These are phyloP conservation scores for Neurospora sp. DNA, from an alignment of 495 filamentous ascomycete species.

Conservation along the genomic window DNA sequence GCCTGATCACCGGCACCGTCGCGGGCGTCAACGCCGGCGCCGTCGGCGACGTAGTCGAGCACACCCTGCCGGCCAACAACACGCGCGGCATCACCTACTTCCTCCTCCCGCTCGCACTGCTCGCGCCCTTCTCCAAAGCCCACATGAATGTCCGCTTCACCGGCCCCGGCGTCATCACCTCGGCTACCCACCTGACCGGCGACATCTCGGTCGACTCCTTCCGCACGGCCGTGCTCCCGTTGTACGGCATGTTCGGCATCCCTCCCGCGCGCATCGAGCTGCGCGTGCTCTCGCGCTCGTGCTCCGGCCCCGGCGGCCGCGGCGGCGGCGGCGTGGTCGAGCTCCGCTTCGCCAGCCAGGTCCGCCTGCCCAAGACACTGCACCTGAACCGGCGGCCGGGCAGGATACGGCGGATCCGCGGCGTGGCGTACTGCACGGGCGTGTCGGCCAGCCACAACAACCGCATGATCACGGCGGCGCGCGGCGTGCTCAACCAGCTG, in stretches of 20 bases:
- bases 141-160: conserved; percentile 80
- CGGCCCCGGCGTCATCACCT: conserved; percentile 89
- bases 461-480: too few relatives aligned
- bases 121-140: conserved; percentile 88
- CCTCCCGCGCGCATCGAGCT: conserved; percentile 72
- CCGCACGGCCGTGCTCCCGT: conserved; percentile 81
- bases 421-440: too few relatives aligned
- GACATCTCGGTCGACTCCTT: conserved; percentile 89
- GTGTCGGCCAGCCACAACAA: too few relatives aligned
- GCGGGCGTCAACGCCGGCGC: conserved; percentile 50
- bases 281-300: conserved; percentile 68
- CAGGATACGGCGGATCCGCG: too few relatives aligned
- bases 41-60: conserved; percentile 60
- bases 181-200: conserved; percentile 56
- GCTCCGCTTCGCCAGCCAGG: too few relatives aligned
- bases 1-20: conserved; percentile 75
- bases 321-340: too few relatives aligned
- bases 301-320: conserved; percentile 25
- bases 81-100: conserved; percentile 83
- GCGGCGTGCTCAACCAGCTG: too few relatives aligned
- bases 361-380: too few relatives aligned
- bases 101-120: conserved; percentile 74
- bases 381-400: too few relatives aligned
- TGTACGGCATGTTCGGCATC: conserved; percentile 86
- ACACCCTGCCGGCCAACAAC: conserved; percentile 66